Evolutionary conservation across 805 yeast genomes (phyloP).

Genomic region (Zygoascus ofunaensis): DNA sequence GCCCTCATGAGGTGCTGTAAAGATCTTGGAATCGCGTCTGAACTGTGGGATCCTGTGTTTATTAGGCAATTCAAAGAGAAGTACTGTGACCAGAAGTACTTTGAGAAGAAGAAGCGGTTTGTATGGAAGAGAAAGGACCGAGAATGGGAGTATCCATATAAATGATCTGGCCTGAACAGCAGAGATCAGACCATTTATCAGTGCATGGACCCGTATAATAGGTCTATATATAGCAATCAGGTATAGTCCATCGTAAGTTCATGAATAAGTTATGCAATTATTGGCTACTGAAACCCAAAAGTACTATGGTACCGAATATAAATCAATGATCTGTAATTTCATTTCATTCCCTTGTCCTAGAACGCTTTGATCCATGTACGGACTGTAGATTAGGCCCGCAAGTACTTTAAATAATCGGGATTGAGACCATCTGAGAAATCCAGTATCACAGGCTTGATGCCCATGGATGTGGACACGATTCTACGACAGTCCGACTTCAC

Average conservation of each 20-base stretch:
- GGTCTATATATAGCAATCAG: too few species aligned
- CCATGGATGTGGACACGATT: conserved; percentile 29
- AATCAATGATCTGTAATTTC: too few species aligned
- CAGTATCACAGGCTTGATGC: conserved; percentile 25
- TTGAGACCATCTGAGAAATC: conserved; percentile 27
- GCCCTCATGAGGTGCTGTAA: conserved; percentile 98
- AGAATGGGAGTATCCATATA: conserved; percentile 78
- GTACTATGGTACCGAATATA: too few species aligned
- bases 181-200: too few species aligned
- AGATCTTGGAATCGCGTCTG: conserved; percentile 93
- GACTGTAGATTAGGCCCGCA: conserved; percentile 13
- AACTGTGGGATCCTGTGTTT: conserved; percentile 93
- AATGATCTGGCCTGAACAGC: too few species aligned
- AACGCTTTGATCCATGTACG: too few species aligned
- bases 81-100: conserved; percentile 67
- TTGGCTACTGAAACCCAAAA: too few species aligned
- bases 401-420: conserved; percentile 13
- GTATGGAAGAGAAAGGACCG: conserved; percentile 87
- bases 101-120: conserved; percentile 55
- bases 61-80: conserved; percentile 57
- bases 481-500: conserved; percentile 23
- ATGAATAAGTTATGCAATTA: too few species aligned
- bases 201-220: too few species aligned
- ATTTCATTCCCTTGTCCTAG: too few species aligned
- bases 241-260: too few species aligned